phyloP scores from a whole-genome alignment of 2,329 filamentous ascomycete species.

The Clarireedia hainanense region DNA sequence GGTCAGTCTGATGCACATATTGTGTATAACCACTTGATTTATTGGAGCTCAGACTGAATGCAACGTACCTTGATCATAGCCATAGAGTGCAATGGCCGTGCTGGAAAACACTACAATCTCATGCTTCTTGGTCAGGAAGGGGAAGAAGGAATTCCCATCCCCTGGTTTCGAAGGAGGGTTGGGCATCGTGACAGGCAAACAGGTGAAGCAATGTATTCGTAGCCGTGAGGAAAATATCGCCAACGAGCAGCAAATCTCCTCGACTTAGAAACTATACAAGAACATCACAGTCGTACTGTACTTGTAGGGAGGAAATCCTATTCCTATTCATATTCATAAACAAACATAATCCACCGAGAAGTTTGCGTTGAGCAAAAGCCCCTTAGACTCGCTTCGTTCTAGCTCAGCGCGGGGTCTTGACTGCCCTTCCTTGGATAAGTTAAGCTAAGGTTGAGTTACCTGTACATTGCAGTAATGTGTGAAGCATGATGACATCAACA shows the following conservation, averaged over 20 bases:
- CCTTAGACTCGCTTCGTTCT: too few relatives aligned
- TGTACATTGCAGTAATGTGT: neutral
- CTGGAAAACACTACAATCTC: conserved; percentile 33
- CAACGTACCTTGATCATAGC: conserved; percentile 65
- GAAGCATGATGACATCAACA: neutral
- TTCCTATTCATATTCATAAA: too few relatives aligned
- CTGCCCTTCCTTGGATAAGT: neutral
- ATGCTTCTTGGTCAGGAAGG: conserved; percentile 28
- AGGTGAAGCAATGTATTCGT: neutral
- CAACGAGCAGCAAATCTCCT: neutral
- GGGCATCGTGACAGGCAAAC: conserved; percentile 21
- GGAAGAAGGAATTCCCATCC: conserved; percentile 18
- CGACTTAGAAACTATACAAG: too few relatives aligned
- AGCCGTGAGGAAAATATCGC: neutral
- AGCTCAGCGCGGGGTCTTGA: neutral
- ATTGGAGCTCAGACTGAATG: too few relatives aligned
- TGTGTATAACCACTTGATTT: too few relatives aligned
- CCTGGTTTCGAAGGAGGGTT: conserved; percentile 25
- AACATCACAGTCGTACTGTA: too few relatives aligned
- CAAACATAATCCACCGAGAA: too few relatives aligned
- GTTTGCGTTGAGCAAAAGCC: too few relatives aligned
- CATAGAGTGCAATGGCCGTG: conserved; percentile 54
- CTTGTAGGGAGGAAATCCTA: too few relatives aligned
- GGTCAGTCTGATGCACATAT: too few relatives aligned
- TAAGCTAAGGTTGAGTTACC: too few relatives aligned